Base-by-base conservation (phyloP, 331 rosid genomes). In the Acacia pycnantha region DNA sequence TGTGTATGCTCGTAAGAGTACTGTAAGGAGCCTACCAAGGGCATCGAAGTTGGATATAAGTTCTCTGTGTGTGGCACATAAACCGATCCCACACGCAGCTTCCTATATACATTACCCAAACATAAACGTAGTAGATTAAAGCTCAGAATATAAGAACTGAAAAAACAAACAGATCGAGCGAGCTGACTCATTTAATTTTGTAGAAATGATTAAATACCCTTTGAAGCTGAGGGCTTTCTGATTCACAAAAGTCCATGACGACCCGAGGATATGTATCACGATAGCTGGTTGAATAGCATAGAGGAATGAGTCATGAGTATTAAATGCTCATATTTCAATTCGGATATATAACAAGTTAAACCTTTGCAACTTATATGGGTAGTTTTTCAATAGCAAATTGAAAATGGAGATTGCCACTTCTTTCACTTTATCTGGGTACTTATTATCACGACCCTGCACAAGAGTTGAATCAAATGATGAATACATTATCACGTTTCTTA, bases 1-100 rank as follows among this genome's bases (percentile, higher is more conserved):
- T 56, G 2, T 4, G 31, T 73, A 24, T 72, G 29, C 65, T 37
- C 8, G 8, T 37, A 37, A 37, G 41, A 74, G 69, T 3, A 75
- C 40, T 40, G 35, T 43, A 54, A 56, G 69, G 75, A 80, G 74
- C 54, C 51, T 70, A 84, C 87, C 84, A 37, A 6, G n/a, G 37
- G 73, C 84, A 26, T 5, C 33, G 40, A 66, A 3, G 73, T 70
- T 61, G 71, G 72, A 76, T 8, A 48, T 37, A 27, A 12, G 7
- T 70, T 24, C 79, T 29, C 37, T 81, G 51, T 1, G 71, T 61
- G 14, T 3, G 41, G 87, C 84, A 70, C 84, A 70, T 3, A 76
- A 41, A 29, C 87, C 79, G 70, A 84, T 70, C 44, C 84, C 84
- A 51, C 74, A 77, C 14, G 79, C 58, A 80, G 71, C 84, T 76